Conservation (phyloP, 352 stramenopile species). For the Phytopythium mirpurense region DNA sequence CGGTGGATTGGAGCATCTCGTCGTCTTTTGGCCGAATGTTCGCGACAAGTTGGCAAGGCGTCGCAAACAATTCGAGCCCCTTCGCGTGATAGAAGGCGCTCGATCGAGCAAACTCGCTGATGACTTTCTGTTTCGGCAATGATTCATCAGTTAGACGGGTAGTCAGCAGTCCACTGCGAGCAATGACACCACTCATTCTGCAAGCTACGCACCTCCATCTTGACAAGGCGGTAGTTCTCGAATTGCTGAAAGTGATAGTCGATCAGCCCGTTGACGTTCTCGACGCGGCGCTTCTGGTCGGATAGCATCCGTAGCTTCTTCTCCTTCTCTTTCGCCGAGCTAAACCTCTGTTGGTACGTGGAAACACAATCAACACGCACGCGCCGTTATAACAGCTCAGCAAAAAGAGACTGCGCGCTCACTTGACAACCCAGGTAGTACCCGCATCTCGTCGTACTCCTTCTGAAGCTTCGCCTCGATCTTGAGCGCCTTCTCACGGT, state of each 20-base stretch:
- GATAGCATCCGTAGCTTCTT: slow-evolving; percentile 79
- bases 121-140: slow-evolving; percentile 42
- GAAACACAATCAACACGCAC: neutral
- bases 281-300: slow-evolving; percentile 76
- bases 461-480: slow-evolving; percentile 71
- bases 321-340: slow-evolving; percentile 60
- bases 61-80: slow-evolving; percentile 61
- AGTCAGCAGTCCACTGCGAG: too few species aligned
- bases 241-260: slow-evolving; percentile 73
- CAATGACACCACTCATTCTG: too few species aligned
- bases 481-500: slow-evolving; percentile 78
- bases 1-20: neutral
- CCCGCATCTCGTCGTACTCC: slow-evolving; percentile 63
- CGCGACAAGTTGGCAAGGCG: slow-evolving; percentile 41
- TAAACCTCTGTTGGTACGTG: slow-evolving; percentile 5
- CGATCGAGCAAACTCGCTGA: slow-evolving; percentile 65
- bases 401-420: neutral
- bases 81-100: slow-evolving; percentile 77
- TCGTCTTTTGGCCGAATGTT: slow-evolving; percentile 22
- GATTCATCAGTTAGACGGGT: too few species aligned
- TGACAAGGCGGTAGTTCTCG: slow-evolving; percentile 60
- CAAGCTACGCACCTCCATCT: slow-evolving; percentile 80
- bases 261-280: slow-evolving; percentile 76
- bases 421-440: slow-evolving; percentile 12
- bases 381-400: neutral